Conservation (phyloP, 2,329 filamentous ascomycete genomes). For the Sphaerulina vaccinii region DNA sequence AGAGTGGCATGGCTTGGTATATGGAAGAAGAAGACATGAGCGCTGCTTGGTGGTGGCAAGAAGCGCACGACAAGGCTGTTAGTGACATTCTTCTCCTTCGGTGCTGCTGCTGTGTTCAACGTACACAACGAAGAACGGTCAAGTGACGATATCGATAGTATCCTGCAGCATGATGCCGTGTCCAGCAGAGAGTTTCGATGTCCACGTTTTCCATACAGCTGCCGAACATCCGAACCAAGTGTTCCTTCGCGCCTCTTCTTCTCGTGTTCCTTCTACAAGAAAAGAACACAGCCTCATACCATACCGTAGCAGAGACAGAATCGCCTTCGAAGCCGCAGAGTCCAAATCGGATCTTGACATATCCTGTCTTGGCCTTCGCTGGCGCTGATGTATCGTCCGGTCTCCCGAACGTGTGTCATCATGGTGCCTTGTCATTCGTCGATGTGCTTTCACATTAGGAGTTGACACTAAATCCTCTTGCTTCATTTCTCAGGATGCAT, state of each 20-base stretch:
- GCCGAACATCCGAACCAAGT: too few species aligned
- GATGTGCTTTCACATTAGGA: not conserved
- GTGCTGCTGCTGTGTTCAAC: too few species aligned
- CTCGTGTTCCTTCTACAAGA: not conserved
- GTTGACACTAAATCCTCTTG: not conserved
- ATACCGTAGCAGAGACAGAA: not conserved
- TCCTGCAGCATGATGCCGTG: not conserved
- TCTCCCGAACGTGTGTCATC: not conserved
- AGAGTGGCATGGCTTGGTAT: too few species aligned
- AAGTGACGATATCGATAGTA: not conserved
- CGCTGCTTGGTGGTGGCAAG: too few species aligned
- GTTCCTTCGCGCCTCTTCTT: not conserved
- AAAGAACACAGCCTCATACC: not conserved
- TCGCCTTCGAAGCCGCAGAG: not conserved
- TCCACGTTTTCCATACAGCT: conserved; percentile 4
- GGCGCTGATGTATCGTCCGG: not conserved
- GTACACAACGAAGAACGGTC: not conserved
- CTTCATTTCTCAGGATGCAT: not conserved
- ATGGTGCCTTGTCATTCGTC: conserved; percentile 4
- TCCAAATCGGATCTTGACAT: not conserved
- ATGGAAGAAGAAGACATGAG: too few species aligned
- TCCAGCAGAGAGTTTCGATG: conserved; percentile 2
- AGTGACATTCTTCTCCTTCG: too few species aligned
- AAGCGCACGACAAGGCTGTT: too few species aligned
- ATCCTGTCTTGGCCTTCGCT: conserved; percentile 1